These are phyloP conservation scores for Fragosphaeria purpurea DNA, from an alignment of 2,329 filamentous ascomycete species.

Conservation along the genomic window DNA sequence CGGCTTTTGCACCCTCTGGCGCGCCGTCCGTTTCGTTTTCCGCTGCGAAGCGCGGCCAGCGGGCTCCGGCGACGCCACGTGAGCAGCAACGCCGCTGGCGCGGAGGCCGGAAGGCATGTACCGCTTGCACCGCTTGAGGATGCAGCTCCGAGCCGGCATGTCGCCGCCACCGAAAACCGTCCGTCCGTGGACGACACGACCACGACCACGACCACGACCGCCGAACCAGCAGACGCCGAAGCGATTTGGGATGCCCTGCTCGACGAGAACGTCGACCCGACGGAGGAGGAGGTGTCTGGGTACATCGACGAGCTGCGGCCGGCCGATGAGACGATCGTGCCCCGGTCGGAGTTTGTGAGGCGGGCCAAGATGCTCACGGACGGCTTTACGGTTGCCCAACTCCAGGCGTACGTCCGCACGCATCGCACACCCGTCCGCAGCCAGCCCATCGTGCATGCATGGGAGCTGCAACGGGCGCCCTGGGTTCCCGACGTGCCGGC, in stretches of 20 bases:
- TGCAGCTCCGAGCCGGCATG: no score
- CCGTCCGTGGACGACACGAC: no score
- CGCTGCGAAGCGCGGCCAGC: no score
- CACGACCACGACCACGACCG: neutral
- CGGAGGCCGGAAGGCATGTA: no score
- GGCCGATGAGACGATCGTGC: conserved; percentile 25
- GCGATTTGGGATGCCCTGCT: conserved; percentile 7
- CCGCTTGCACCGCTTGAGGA: no score
- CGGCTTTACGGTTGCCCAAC: conserved; percentile 38
- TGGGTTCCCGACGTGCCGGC: conserved; percentile 30
- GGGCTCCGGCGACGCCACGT: no score
- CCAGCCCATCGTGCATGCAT: conserved; percentile 16
- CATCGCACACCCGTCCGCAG: neutral
- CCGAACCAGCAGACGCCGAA: neutral
- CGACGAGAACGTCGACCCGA: conserved; percentile 9
- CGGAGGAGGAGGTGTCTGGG: conserved; percentile 27
- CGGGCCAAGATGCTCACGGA: conserved; percentile 29
- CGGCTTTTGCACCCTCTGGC: neutral
- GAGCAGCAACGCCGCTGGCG: no score
- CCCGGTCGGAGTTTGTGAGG: conserved; percentile 29
- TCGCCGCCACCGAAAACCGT: no score
- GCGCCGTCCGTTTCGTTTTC: neutral
- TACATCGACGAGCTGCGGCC: conserved; percentile 43
- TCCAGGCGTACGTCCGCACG: conserved; percentile 30
- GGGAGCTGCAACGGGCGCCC: conserved; percentile 30